Evolutionary conservation across 2,329 filamentous ascomycete genomes (phyloP).

Genomic region (Didymella lethalis): DNA sequence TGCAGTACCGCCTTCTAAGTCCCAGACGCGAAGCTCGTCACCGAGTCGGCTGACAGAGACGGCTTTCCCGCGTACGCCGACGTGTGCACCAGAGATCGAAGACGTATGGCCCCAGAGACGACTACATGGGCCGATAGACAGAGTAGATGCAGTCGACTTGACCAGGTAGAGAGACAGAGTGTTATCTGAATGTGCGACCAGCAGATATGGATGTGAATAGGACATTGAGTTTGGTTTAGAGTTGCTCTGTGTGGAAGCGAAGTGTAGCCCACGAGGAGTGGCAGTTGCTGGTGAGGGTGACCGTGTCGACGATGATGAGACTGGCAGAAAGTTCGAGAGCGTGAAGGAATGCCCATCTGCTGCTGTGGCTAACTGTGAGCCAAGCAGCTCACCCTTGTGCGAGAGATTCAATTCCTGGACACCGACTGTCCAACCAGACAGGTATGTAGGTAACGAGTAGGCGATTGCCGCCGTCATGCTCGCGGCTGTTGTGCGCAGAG

Average conservation of each 20-base stretch:
- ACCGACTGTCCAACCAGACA: slow-evolving; percentile 85
- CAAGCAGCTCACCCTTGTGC: slow-evolving; percentile 56
- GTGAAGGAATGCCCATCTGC: slow-evolving; percentile 57
- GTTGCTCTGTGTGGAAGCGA: slow-evolving; percentile 26
- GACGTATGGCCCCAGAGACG: slow-evolving; percentile 92
- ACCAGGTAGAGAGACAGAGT: slow-evolving; percentile 84
- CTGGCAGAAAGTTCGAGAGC: slow-evolving; percentile 42
- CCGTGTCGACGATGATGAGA: slow-evolving; percentile 37
- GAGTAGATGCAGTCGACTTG: slow-evolving; percentile 69
- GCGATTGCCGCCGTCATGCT: slow-evolving; percentile 83
- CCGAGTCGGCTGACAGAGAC: slow-evolving; percentile 87
- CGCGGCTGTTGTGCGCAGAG: slow-evolving; percentile 71
- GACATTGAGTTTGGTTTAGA: slow-evolving; percentile 60
- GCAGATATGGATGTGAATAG: slow-evolving; percentile 79
- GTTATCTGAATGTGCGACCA: slow-evolving; percentile 86
- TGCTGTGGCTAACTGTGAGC: slow-evolving; percentile 61
- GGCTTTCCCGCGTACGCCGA: slow-evolving; percentile 84
- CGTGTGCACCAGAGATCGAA: slow-evolving; percentile 83
- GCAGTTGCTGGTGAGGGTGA: slow-evolving; percentile 40
- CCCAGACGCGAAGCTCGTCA: slow-evolving; percentile 77
- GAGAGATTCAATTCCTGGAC: slow-evolving; percentile 87
- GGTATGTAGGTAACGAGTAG: slow-evolving; percentile 79
- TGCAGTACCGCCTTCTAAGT: slow-evolving; percentile 75
- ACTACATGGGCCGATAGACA: slow-evolving; percentile 76
- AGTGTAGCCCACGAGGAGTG: slow-evolving; percentile 34